Evolutionary conservation across 352 stramenopile species (phyloP), one percentile per base, ranked within the genome.

Genomic region (Phytophthora chlamydospora): DNA sequence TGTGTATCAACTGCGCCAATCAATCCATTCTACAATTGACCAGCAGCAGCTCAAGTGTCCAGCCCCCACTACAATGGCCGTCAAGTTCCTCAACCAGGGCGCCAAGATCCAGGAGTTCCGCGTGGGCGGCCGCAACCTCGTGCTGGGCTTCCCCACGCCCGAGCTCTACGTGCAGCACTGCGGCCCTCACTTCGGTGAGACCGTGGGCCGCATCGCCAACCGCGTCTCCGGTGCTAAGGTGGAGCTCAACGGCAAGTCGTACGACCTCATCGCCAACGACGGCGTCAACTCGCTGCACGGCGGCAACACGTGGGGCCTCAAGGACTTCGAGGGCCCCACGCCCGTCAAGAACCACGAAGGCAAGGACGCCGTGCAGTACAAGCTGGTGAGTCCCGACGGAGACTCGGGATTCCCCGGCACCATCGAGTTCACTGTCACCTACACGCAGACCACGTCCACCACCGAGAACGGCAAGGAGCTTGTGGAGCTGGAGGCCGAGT

Each of bases 161-260:
- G 45, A 62, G 34, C 60, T 75, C 14, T 78, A 78, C 66, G 44
- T 75, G 12, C 43, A 66, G 32, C 36, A 71, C 49, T 57, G 48
- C 19, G 62, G 62, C 0, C 62, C 62, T 3, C 56, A 71, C 56
- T 71, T 71, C 19, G 62, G 62, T 19, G 56, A 71, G 43, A 71
- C 62, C 17, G 62, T 71, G 3, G 62, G 62, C 1, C 62, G 62
- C 6, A 12, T 71, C 45, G 62, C 62, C 16, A 71, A 71, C 43
- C 62, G 62, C 48, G 47, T 71, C 4, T 71, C 62, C 0, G 56
- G 43, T 13, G 62, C 62, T 32, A 71, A 66, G 16, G 56, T 71
- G 38, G 48, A 66, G 19, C 62, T 71, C 35, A 66, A 71, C 38
- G 43, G 43, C 56, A 71, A 71, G 49, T 45, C 43, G n/a, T 60